Percentiles rank a stretch among this genome's conserved stretches.
phyloP scores from a whole-genome alignment of 768 basidiomycete genomes.

The Hemileccinum rubropunctum region DNA sequence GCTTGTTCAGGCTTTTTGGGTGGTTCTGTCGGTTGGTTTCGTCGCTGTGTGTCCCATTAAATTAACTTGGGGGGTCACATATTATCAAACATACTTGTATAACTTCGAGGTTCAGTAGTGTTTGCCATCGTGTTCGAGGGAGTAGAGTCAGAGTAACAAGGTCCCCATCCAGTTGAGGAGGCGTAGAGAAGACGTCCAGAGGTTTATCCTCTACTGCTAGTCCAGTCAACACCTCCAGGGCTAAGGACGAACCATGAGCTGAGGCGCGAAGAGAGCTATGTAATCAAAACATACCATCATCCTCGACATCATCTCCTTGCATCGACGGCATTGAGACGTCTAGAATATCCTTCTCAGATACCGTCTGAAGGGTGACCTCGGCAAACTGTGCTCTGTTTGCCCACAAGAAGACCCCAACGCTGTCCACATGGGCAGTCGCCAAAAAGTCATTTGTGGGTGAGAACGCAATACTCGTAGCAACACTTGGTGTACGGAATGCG shows the following conservation, averaged over 20 bases:
- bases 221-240: constrained; percentile 68
- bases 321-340: constrained; percentile 78
- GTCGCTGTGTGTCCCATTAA: constrained; percentile 50
- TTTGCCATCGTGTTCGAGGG: constrained; percentile 94
- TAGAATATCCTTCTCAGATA: constrained; percentile 72
- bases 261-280: background rate
- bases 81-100: constrained; percentile 63
- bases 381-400: constrained; percentile 94
- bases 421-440: constrained; percentile 92
- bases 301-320: constrained; percentile 77
- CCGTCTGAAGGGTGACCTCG: constrained; percentile 76
- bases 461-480: constrained; percentile 88
- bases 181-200: constrained; percentile 73
- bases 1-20: constrained; percentile 94
- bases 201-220: constrained; percentile 59
- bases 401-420: constrained; percentile 95
- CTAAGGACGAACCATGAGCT: constrained; percentile 36
- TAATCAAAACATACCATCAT: constrained; percentile 56
- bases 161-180: constrained; percentile 85
- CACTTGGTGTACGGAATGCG: constrained; percentile 81
- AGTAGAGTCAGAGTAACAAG: constrained; percentile 92
- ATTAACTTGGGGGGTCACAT: background rate
- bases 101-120: constrained; percentile 91
- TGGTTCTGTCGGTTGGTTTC: constrained; percentile 95
- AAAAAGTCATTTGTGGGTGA: constrained; percentile 96